Base-by-base conservation (phyloP, 192 early-diverging fungal genomes). In the Backusella liffmaniae region DNA sequence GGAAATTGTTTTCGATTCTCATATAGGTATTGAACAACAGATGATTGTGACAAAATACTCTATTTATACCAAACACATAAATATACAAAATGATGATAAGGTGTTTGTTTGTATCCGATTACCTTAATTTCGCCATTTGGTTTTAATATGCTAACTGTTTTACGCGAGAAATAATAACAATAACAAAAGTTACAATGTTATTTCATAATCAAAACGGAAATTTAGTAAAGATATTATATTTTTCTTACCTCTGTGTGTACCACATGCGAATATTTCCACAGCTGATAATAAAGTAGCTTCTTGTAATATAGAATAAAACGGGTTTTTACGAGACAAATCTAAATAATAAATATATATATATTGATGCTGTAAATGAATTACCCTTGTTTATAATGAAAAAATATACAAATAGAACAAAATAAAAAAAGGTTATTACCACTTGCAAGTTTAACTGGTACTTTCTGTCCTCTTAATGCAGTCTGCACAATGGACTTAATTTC, bases 251-350 rank as follows among this genome's bases (percentile, higher is more conserved):
- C 95, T 88, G 74, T 96, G 95, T 30, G 91, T 90, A 39, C 92
- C 91, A 73, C 87, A 86, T 6, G 89, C 90, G 77, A 96, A 94
- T 42, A 92, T 87, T 53, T 88, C 88, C 1, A 91, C 90, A 16
- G 93, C 86, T 49, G 92, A 91, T 13, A 90, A 80, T 5, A 96
- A 76, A 0, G 92, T 91, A 16, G 95, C 90, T 73, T 94, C 93
- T n/a, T 87, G 86, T 66, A 92, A 70, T 13, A 95, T 91, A 23
- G 90, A 90, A 76, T 93, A 95, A 74, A 95, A 96, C 32, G 95
- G 94, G 73, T 96, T 93, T 67, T 90, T 88, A 39, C 89, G 88
- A 7, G 95, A 96, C 53, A 95, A 74, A 79, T 96, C 95, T 72
- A 85, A 23, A 37, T 37, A 32, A 21, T 23, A 34, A n/a, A 7